Percentiles rank a stretch among this genome's conserved stretches.
Evolutionary conservation across 495 filamentous ascomycete species (phyloP).

Genomic region (Aspergillus cristatus): DNA sequence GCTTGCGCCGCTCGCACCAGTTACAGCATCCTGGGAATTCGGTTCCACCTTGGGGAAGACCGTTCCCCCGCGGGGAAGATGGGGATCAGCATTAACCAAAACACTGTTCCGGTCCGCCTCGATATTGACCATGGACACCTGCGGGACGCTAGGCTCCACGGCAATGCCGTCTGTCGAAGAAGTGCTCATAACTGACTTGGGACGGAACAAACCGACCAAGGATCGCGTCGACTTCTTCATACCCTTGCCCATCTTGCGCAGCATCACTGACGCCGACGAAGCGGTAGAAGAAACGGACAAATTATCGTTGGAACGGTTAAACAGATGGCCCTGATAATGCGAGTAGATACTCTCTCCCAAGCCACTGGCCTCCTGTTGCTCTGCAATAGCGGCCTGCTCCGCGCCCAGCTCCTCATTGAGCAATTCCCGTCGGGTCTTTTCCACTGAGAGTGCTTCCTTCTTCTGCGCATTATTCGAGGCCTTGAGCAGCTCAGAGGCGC

Average conservation of each 20-base stretch:
- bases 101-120: conserved; percentile 86
- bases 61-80: conserved; percentile 62
- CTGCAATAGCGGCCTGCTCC: conserved; percentile 83
- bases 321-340: conserved; percentile 68
- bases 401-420: conserved; percentile 66
- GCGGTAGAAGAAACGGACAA: conserved; percentile 95
- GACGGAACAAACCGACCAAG: conserved; percentile 88
- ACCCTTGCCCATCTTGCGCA: conserved; percentile 97
- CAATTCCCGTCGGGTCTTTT: conserved; percentile 61
- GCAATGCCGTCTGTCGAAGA: conserved; percentile 54
- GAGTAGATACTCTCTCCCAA: conserved; percentile 91
- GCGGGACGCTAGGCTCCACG: conserved; percentile 58
- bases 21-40: conserved; percentile 21
- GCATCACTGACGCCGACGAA: conserved; percentile 97
- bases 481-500: conserved; percentile 82
- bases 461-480: conserved; percentile 53
- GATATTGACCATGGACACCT: conserved; percentile 89
- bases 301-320: conserved; percentile 90
- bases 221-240: conserved; percentile 89
- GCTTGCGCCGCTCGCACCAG: conserved; percentile 36
- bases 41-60: conserved; percentile 79
- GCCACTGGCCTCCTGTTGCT: conserved; percentile 82
- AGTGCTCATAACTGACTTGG: conserved; percentile 80
- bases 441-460: conserved; percentile 44
- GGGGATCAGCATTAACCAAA: conserved; percentile 64